Percentiles rank a stretch among this genome's conserved stretches.
Evolutionary conservation across 495 filamentous ascomycete genomes (phyloP).

Genomic region (Pyronema domesticum): DNA sequence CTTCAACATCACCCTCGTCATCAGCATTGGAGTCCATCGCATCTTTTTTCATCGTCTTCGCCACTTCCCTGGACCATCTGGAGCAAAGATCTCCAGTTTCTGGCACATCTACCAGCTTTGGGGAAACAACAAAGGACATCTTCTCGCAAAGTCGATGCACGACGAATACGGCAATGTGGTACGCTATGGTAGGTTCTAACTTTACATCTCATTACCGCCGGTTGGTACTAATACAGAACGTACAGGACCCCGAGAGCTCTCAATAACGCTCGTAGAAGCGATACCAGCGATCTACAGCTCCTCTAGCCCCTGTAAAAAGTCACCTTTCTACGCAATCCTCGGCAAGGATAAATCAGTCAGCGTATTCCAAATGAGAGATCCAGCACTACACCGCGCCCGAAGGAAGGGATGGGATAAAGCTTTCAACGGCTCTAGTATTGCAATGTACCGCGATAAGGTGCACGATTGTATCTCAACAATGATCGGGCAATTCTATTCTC

Average conservation of each 20-base stretch:
- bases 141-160: not conserved
- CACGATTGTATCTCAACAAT: not conserved
- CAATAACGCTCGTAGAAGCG: not conserved
- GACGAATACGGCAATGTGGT: not conserved
- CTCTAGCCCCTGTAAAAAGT: not conserved
- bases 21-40: not conserved
- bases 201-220: too few relatives aligned
- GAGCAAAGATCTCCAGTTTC: not conserved
- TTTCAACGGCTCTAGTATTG: not conserved
- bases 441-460: not conserved
- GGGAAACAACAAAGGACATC: not conserved
- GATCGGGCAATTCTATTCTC: not conserved
- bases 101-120: not conserved
- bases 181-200: not conserved
- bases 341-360: not conserved
- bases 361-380: not conserved
- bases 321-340: not conserved
- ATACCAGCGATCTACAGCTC: not conserved
- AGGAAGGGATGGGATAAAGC: not conserved
- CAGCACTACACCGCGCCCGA: not conserved
- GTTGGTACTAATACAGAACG: too few relatives aligned
- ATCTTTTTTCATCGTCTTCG: not conserved
- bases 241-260: not conserved
- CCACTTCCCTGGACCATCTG: not conserved
- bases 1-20: not conserved